A percentile compares a stretch with the other conserved stretches of the same genome.
Conservation (phyloP, 352 stramenopile species). For the Phytophthora idaei region DNA sequence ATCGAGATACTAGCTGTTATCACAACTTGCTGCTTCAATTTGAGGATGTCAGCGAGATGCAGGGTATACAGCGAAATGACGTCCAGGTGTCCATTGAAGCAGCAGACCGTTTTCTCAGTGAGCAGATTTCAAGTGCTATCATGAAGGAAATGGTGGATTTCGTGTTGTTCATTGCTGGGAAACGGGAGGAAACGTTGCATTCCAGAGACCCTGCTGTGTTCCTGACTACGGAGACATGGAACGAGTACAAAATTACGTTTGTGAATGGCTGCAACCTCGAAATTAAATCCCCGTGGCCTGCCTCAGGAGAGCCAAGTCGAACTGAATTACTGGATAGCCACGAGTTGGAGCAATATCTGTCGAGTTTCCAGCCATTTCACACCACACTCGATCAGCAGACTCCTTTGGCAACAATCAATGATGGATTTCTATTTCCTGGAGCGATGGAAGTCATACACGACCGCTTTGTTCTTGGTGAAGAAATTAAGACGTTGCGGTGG, state of each 20-base stretch:
- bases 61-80: constrained; percentile 41
- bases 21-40: constrained; percentile 64
- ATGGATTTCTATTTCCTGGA: constrained; percentile 54
- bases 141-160: constrained; percentile 67
- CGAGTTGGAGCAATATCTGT: constrained; percentile 56
- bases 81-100: constrained; percentile 40
- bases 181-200: constrained; percentile 56
- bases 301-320: constrained; percentile 10
- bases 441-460: constrained; percentile 50
- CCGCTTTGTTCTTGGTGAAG: constrained; percentile 59
- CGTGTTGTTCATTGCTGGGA: constrained; percentile 51
- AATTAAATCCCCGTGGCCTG: neutral
- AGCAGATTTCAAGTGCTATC: constrained; percentile 45
- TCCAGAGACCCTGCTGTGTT: constrained; percentile 45
- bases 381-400: constrained; percentile 16
- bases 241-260: constrained; percentile 63
- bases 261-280: constrained; percentile 18
- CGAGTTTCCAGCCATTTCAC: constrained; percentile 36
- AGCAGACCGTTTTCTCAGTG: constrained; percentile 46
- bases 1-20: constrained; percentile 59
- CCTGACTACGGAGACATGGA: constrained; percentile 51
- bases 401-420: constrained; percentile 27
- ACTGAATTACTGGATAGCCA: constrained; percentile 33
- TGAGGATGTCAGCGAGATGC: constrained; percentile 64
- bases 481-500: constrained; percentile 72